Evolutionary conservation across 257 asterid genomes (phyloP).

Genomic region (Rubia yunnanensis): DNA sequence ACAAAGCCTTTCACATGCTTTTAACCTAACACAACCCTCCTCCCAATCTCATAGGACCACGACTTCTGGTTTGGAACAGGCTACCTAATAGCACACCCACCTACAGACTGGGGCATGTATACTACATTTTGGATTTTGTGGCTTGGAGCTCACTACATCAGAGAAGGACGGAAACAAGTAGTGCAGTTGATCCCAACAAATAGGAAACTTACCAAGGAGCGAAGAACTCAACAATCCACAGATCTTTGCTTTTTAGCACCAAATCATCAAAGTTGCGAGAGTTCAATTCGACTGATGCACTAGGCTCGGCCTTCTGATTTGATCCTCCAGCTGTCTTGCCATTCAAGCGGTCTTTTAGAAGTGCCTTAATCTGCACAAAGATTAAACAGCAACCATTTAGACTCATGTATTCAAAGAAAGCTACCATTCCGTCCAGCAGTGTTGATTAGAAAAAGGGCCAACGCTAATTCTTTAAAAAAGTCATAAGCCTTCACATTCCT

Average conservation of each 20-base stretch:
- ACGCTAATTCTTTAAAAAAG: too few species aligned
- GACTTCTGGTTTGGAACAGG: too few species aligned
- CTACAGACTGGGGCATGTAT: not conserved
- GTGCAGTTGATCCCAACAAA: not conserved
- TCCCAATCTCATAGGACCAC: too few species aligned
- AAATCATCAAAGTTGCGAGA: constrained; percentile 77
- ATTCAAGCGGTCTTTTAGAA: constrained; percentile 66
- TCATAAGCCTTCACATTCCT: not conserved
- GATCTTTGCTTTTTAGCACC: constrained; percentile 83
- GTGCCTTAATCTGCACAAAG: constrained; percentile 49
- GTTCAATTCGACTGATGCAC: constrained; percentile 78
- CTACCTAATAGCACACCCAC: not conserved
- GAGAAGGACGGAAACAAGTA: not conserved
- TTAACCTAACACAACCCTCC: too few species aligned
- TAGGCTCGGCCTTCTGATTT: constrained; percentile 68
- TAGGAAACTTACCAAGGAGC: constrained; percentile 79
- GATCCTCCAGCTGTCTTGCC: constrained; percentile 89
- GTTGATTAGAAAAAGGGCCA: not conserved
- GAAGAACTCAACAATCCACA: constrained; percentile 94
- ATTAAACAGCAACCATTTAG: not conserved
- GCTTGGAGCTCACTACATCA: not conserved
- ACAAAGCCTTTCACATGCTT: too few species aligned
- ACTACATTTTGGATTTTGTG: not conserved
- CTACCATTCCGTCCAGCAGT: not conserved
- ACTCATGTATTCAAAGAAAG: not conserved